Percentiles rank a stretch among this genome's conserved stretches.
Conservation (phyloP, 352 stramenopile genomes). For the Phytophthora meadii region DNA sequence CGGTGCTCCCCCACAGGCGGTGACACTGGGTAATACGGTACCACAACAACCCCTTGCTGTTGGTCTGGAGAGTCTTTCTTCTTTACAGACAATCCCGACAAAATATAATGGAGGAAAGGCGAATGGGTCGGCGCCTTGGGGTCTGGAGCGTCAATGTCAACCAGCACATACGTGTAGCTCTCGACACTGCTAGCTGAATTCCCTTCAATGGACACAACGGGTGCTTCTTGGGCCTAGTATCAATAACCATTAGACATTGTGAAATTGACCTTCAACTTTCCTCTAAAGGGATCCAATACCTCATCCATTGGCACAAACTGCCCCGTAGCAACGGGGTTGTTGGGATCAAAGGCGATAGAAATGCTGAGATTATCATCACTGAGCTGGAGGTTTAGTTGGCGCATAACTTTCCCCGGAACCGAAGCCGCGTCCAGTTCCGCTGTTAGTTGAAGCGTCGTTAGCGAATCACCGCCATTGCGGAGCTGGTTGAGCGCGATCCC, state of each 20-base stretch:
- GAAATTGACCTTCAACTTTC: slow-evolving; percentile 4
- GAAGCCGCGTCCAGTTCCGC: slow-evolving; percentile 7
- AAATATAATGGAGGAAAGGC: slow-evolving; percentile 78
- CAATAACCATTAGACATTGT: not conserved
- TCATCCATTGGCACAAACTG: slow-evolving; percentile 47
- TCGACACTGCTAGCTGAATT: slow-evolving; percentile 9
- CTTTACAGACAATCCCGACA: slow-evolving; percentile 33
- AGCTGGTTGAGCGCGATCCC: slow-evolving; percentile 14
- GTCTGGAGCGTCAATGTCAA: slow-evolving; percentile 76
- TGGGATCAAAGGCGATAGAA: slow-evolving; percentile 35
- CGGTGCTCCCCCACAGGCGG: slow-evolving; percentile 60
- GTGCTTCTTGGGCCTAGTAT: slow-evolving; percentile 37
- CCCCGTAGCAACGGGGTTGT: slow-evolving; percentile 21
- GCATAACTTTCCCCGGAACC: slow-evolving; percentile 14
- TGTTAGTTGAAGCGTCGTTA: slow-evolving; percentile 20
- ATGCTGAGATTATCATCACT: slow-evolving; percentile 20
- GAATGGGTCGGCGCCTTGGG: slow-evolving; percentile 58
- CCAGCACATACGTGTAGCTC: slow-evolving; percentile 66
- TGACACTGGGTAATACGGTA: slow-evolving; percentile 68
- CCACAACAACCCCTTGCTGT: slow-evolving; percentile 33
- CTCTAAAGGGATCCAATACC: slow-evolving; percentile 23
- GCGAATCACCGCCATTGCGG: slow-evolving; percentile 4
- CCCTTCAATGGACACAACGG: slow-evolving; percentile 36
- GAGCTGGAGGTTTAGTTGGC: slow-evolving; percentile 16
- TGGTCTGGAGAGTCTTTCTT: slow-evolving; percentile 11